phyloP scores from a whole-genome alignment of 2,329 filamentous ascomycete species.

The Lasiodiplodia sp. region DNA sequence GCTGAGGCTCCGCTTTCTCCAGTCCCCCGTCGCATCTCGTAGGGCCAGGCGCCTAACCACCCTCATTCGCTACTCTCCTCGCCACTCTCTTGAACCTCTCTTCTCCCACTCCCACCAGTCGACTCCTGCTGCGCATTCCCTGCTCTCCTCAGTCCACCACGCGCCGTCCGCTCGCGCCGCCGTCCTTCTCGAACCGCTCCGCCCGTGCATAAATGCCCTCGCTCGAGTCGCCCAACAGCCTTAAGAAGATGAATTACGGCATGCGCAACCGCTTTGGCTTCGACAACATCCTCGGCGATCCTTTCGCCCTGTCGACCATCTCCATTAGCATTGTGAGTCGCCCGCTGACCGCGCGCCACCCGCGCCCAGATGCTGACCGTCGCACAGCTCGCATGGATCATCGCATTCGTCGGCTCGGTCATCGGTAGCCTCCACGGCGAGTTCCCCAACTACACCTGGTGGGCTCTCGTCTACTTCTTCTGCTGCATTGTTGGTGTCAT shows the following conservation, averaged over 20 bases:
- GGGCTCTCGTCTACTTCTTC: slow-evolving; percentile 84
- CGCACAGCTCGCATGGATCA: slow-evolving; percentile 87
- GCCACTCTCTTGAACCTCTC: slow-evolving; percentile 19
- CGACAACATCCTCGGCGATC: slow-evolving; percentile 93
- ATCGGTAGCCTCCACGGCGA: slow-evolving; percentile 66
- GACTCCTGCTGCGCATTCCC: slow-evolving; percentile 6
- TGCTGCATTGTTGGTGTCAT: slow-evolving; percentile 82
- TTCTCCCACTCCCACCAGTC: slow-evolving; percentile 6
- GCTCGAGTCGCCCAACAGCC: slow-evolving; percentile 70
- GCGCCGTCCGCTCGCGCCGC: neutral
- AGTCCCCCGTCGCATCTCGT: slow-evolving; percentile 27
- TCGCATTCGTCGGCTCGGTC: slow-evolving; percentile 86
- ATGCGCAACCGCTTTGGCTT: slow-evolving; percentile 67
- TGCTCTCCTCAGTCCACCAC: neutral
- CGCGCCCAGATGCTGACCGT: slow-evolving; percentile 32
- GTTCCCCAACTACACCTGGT: slow-evolving; percentile 93
- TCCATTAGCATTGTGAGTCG: slow-evolving; percentile 85
- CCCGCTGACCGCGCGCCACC: slow-evolving; percentile 28
- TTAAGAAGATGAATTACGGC: slow-evolving; percentile 77
- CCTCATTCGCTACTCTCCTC: slow-evolving; percentile 30
- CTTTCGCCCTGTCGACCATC: slow-evolving; percentile 91
- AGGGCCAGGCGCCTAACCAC: slow-evolving; percentile 29
- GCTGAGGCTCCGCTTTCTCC: slow-evolving; percentile 22
- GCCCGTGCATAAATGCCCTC: slow-evolving; percentile 66
- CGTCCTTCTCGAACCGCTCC: neutral